Conservation (phyloP, 345 rosid genomes). For the Geranium brycei region DNA sequence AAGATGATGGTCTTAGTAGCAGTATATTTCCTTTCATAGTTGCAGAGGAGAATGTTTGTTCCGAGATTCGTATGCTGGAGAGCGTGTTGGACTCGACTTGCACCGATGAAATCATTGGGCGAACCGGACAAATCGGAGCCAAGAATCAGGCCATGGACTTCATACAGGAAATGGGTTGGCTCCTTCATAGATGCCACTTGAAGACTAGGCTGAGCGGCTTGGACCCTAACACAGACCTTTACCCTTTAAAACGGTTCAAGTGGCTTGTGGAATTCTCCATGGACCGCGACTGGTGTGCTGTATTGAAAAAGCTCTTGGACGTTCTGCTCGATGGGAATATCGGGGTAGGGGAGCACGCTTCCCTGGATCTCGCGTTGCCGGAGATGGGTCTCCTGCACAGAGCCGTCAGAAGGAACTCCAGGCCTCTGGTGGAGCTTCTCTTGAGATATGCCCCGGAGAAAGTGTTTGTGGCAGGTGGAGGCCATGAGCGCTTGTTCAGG, state of each 20-base stretch:
- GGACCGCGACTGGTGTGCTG: slow-evolving; percentile 97
- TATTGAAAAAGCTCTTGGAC: slow-evolving; percentile 68
- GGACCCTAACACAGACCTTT: slow-evolving; percentile 50
- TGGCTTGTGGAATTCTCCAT: slow-evolving; percentile 89
- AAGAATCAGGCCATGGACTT: slow-evolving; percentile 76
- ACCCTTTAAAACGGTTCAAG: slow-evolving; percentile 62
- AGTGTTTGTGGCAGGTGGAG: slow-evolving; percentile 13
- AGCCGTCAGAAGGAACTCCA: slow-evolving; percentile 84
- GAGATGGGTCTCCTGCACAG: slow-evolving; percentile 89
- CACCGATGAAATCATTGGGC: slow-evolving; percentile 28
- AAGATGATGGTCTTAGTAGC: slow-evolving; percentile 74
- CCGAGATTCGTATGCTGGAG: slow-evolving; percentile 78
- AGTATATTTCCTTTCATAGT: slow-evolving; percentile 93
- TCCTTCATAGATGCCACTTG: slow-evolving; percentile 72
- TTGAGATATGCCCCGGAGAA: slow-evolving; percentile 52
- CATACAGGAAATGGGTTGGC: slow-evolving; percentile 96
- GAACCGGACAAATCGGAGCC: slow-evolving; percentile 25
- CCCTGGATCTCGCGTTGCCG: slow-evolving; percentile 34
- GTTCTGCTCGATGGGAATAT: slow-evolving; percentile 54
- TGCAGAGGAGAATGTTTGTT: slow-evolving; percentile 72
- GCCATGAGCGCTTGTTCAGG: slow-evolving; percentile 39
- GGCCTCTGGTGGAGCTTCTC: slow-evolving; percentile 66
- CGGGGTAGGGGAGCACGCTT: slow-evolving; percentile 44
- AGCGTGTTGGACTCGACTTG: slow-evolving; percentile 43
- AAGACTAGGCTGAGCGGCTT: slow-evolving; percentile 41